Evolutionary conservation across 2,329 filamentous ascomycete genomes (phyloP), one percentile per base, ranked within the genome.

Genomic region (Tolypocladium paradoxum): DNA sequence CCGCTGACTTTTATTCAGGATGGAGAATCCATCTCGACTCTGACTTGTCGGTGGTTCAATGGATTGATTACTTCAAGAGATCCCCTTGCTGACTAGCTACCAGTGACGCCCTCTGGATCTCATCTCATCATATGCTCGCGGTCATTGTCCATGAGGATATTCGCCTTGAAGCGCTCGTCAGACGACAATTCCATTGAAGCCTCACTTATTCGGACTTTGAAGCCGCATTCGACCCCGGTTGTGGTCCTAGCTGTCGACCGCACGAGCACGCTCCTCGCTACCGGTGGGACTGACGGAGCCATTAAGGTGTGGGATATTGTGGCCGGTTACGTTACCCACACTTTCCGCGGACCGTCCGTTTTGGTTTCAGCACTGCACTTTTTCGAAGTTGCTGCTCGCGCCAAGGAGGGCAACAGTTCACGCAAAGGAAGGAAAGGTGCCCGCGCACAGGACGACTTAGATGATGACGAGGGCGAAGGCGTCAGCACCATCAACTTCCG

Each of bases 231-330:
- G 0, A 91, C 92, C 2, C 93, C 95, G 0, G 90, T 97, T 1
- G 85, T 96, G 1, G 89, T 92, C 9, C 76, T 92, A 16, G 84
- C 89, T 1, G 83, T 93, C 56, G 93, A 99, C 67, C 79, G 82
- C 52, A 96, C 91, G 1, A 87, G 91, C 63, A 95, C 92, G 2
- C 75, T 99, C 14, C 77, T 99, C 45, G 93, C 91, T 18, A 97
- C 92, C 18, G 93, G 95, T 57, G 89, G 88, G 49, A 91, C 93
- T 4, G 93, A 99, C 65, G 93, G 93, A 27, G 82, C 87, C 1
- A 88, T 97, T 62, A 99, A 99, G 69, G 85, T 99, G 51, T 99
- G 92, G 92, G 93, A 99, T 70, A 90, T 99, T 55, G 77, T 79
- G 49, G 89, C 85, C 46, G 93, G 93, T 24, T 97, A 88, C 68